Conservation (phyloP, 2,329 filamentous ascomycete genomes). For the Aureobasidium leucospermi region DNA sequence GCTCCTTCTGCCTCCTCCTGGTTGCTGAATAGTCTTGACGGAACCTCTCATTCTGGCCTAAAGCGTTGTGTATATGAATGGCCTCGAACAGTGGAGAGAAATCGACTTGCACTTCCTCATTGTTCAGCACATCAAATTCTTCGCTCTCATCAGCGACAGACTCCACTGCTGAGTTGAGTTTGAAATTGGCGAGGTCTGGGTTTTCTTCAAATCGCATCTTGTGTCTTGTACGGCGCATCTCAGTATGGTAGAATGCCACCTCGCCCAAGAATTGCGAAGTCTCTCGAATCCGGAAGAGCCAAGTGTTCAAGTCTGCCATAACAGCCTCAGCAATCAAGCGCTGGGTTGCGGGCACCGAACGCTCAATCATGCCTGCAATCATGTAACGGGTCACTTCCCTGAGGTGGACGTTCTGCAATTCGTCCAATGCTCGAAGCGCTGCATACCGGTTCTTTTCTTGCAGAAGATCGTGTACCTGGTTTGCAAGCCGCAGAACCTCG, state of each 20-base stretch:
- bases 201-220: slow-evolving; percentile 74
- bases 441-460: slow-evolving; percentile 93
- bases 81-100: slow-evolving; percentile 94
- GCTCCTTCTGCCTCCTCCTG: slow-evolving; percentile 81
- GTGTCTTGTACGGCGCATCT: slow-evolving; percentile 74
- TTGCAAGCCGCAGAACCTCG: slow-evolving; percentile 84
- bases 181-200: slow-evolving; percentile 71
- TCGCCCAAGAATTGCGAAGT: slow-evolving; percentile 94
- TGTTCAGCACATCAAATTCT: slow-evolving; percentile 91
- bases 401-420: slow-evolving; percentile 91
- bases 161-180: slow-evolving; percentile 91
- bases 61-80: slow-evolving; percentile 88
- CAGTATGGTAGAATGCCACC: slow-evolving; percentile 93
- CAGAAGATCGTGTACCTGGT: slow-evolving; percentile 87
- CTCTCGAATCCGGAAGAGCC: slow-evolving; percentile 90
- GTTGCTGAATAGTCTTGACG: slow-evolving; percentile 87
- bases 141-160: slow-evolving; percentile 91
- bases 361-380: slow-evolving; percentile 90
- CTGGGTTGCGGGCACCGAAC: slow-evolving; percentile 86
- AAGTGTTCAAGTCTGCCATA: slow-evolving; percentile 94
- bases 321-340: slow-evolving; percentile 92
- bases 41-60: slow-evolving; percentile 89
- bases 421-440: slow-evolving; percentile 85
- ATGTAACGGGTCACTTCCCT: slow-evolving; percentile 92
- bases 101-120: slow-evolving; percentile 89